Evolutionary conservation across 768 basidiomycete species (phyloP).

Genomic region (Leucocoprinus leucothites): DNA sequence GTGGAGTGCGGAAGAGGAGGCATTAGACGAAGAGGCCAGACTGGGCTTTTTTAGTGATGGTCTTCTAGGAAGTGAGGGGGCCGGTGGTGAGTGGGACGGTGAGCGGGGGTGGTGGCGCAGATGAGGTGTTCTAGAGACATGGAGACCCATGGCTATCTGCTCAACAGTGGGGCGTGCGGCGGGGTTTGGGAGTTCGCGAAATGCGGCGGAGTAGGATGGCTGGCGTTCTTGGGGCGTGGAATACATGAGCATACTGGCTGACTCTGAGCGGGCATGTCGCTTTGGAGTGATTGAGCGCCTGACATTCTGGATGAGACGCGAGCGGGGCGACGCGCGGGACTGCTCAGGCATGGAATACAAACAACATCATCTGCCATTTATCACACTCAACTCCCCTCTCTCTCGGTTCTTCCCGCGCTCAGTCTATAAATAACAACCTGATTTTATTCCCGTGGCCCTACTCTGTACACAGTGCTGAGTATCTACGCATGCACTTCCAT

Average conservation of each 20-base stretch:
- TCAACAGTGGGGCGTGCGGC: conserved; percentile 59
- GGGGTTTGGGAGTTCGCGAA: conserved; percentile 30
- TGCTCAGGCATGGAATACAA: too few species aligned
- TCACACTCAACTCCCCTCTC: too few species aligned
- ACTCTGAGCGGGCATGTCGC: conserved; percentile 1
- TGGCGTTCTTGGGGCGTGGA: conserved; percentile 25
- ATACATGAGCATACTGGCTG: conserved; percentile 25
- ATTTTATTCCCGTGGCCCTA: too few species aligned
- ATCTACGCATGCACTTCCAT: conserved; percentile 11
- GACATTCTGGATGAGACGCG: conserved; percentile 17
- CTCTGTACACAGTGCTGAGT: conserved; percentile 6
- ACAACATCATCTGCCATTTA: too few species aligned
- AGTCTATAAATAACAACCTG: too few species aligned
- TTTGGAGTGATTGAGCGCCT: conserved; percentile 26
- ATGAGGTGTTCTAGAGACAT: conserved; percentile 74
- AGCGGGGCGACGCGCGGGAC: conserved; percentile 23
- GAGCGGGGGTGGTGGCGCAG: conserved; percentile 30
- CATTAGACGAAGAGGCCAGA: conserved; percentile 36
- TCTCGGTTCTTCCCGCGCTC: too few species aligned
- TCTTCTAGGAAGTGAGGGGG: conserved; percentile 52
- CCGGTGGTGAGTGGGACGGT: conserved; percentile 31
- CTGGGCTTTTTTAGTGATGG: conserved; percentile 62
- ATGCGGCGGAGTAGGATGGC: conserved; percentile 14
- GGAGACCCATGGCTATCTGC: conserved; percentile 80
- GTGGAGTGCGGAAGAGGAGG: conserved; percentile 47